phyloP scores from a whole-genome alignment of 2,329 filamentous ascomycete species.

The Microdochium trichocladiopsis region DNA sequence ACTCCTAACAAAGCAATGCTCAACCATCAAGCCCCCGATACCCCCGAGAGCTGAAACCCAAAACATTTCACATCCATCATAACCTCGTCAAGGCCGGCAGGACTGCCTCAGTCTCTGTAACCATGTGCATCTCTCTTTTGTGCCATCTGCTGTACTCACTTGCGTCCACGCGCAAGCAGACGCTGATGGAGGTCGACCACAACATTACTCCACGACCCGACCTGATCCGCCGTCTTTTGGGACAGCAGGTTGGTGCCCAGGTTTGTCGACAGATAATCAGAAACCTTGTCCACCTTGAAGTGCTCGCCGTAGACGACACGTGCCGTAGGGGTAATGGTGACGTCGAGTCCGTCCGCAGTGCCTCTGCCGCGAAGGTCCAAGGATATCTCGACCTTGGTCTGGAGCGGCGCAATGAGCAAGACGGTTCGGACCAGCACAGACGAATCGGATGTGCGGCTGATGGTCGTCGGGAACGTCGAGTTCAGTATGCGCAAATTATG shows the following conservation, averaged over 20 bases:
- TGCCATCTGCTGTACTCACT: too few species aligned
- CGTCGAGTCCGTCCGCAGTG: conserved; percentile 41
- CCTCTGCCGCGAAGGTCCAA: conserved; percentile 46
- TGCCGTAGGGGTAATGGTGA: conserved; percentile 47
- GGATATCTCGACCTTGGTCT: conserved; percentile 61
- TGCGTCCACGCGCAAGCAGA: conserved; percentile 48
- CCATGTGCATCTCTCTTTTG: too few species aligned
- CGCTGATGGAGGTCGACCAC: conserved; percentile 48
- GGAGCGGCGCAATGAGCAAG: conserved; percentile 55
- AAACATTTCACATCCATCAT: background rate
- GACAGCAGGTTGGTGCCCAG: conserved; percentile 31
- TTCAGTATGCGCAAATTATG: conserved; percentile 56
- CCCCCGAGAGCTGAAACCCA: background rate
- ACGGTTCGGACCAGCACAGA: conserved; percentile 54
- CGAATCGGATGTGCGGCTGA: conserved; percentile 58
- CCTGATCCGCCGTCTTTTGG: conserved; percentile 22
- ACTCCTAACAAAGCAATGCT: too few species aligned
- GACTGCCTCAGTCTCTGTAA: background rate
- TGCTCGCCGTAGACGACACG: conserved; percentile 69
- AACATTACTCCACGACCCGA: conserved; percentile 44
- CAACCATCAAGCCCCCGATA: too few species aligned
- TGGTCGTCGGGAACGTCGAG: conserved; percentile 56
- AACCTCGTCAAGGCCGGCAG: background rate
- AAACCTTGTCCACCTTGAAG: conserved; percentile 69
- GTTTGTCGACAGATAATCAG: conserved; percentile 58